phyloP scores from a whole-genome alignment of 331 rosid species.

The Quercus lobata region DNA sequence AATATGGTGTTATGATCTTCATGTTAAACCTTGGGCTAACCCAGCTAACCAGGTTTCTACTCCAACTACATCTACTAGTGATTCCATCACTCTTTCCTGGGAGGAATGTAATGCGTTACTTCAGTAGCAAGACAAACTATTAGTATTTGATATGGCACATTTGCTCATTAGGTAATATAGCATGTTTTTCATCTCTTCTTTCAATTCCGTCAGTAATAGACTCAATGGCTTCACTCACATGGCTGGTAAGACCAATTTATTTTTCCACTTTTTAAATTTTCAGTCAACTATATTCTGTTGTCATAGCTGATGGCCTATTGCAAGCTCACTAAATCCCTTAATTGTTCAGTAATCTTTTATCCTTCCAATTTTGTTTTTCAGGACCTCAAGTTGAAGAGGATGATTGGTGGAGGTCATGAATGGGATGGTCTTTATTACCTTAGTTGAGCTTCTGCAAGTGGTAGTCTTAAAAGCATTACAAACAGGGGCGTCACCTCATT shows the following conservation, averaged over 20 bases:
- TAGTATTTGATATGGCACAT: background rate
- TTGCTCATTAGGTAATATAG: slow-evolving; percentile 11
- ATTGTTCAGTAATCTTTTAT: background rate
- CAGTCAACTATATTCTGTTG: background rate
- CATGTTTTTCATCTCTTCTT: background rate
- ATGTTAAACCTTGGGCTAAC: too few species aligned
- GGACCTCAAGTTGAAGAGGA: background rate
- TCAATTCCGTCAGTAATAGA: too few species aligned
- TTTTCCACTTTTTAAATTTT: background rate
- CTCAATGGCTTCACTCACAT: too few species aligned
- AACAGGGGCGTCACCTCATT: too few species aligned
- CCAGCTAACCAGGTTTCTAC: too few species aligned
- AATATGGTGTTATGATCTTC: too few species aligned
- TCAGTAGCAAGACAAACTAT: too few species aligned
- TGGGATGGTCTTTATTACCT: background rate
- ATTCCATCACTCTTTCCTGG: too few species aligned
- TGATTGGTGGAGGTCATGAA: background rate
- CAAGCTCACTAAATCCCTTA: background rate
- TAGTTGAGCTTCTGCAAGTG: background rate
- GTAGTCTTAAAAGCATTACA: too few species aligned
- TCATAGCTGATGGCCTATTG: background rate
- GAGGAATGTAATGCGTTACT: too few species aligned
- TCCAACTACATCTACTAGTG: too few species aligned
- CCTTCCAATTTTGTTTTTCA: background rate
- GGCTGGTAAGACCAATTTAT: background rate